Evolutionary conservation across 1,139 yeast species (phyloP), one percentile per base, ranked within the genome.

Genomic region (Meyerozyma elateridarum): DNA sequence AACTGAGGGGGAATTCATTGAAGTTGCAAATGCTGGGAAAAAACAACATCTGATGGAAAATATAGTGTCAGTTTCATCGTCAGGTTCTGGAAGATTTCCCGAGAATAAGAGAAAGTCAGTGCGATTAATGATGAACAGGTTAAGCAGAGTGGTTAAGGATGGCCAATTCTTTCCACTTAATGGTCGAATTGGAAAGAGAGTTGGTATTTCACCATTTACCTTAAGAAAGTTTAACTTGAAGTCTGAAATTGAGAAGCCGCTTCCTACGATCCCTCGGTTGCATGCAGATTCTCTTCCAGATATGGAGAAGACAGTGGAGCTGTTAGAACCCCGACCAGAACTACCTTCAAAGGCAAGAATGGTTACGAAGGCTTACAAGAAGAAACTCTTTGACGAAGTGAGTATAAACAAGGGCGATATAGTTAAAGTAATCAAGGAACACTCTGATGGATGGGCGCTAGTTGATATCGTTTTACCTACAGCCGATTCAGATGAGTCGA

Each of bases 361-460:
- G 5, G 70, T 60, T 6, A 47, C 52, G 6, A 49, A 50, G 36
- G 36, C 50, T 2, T 65, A 64, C 36, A 39, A 44, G 9, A 58
- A 52, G 34, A 42, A 46, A 8, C 48, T 64, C 16, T 42, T 45
- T 8, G 73, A 67, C 38, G 73, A 66, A 40, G 32, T 66, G 5
- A 44, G 59, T 3, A 43, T 66, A 2, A 36, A 41, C 2, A 37
- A 51, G 5, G 70, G 70, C 1, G 68, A 66, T 25, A 39, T 47
- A 19, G 64, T 61, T 3, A 31, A 39, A 5, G 35, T 63, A 1
- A 33, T 54, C 14, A 49, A 52, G 20, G 48, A 45, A n/a, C 61
- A 56, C 38, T 42, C 57, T 8, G 72, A 65, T 36, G 70, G 68
- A 2, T 67, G 73, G 73, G 62, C 69, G 37, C 47, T 50, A 18